Evolutionary conservation across 1,139 yeast species (phyloP), one percentile per base, ranked within the genome.

Genomic region (Nadsonia starkeyi-henricii): DNA sequence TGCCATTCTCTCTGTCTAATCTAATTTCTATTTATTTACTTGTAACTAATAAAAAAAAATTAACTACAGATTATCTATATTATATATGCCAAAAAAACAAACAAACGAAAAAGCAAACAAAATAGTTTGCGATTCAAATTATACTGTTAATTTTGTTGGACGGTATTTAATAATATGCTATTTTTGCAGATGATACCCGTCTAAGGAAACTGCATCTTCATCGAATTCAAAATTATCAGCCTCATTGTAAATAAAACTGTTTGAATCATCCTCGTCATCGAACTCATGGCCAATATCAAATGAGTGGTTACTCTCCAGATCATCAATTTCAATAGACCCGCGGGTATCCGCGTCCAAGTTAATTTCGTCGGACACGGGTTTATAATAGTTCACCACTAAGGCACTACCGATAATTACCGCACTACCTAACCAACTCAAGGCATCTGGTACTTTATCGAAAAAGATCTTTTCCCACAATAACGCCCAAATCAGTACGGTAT

Each of bases 401-500:
- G 95, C 91, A 51, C 85, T 75, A 0, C 78, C 75, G 21, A 85
- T 63, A 54, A 86, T 85, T 42, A 86, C 68, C 0, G 72, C 52
- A 50, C 82, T 81, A 1, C 96, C 96, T 42, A 79, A 57, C 56
- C 78, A 66, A 52, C 89, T 80, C 68, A 84, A 71, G 21, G 77
- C 51, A 20, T 79, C 81, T 0, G 96, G 96, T 37, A 79, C 63
- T 59, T 81, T 86, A 51, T 77, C 73, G 80, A 88, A 86, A 42
- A 86, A 68, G 1, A 77, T 50, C 41, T 78, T 68, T 59, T 88
- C 96, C 78, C 89, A 81, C 37, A 82, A 54, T n/a, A 85, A 67
- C 0, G 95, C 91, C 66, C 82, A 85, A 1, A 86, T 66, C 72
- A 88, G 73, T 58, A 81, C 85, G 2, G 86, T 73, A 62, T 88